These are phyloP conservation scores for Suillus brevipes DNA, from an alignment of 768 basidiomycete genomes.

Conservation along the genomic window DNA sequence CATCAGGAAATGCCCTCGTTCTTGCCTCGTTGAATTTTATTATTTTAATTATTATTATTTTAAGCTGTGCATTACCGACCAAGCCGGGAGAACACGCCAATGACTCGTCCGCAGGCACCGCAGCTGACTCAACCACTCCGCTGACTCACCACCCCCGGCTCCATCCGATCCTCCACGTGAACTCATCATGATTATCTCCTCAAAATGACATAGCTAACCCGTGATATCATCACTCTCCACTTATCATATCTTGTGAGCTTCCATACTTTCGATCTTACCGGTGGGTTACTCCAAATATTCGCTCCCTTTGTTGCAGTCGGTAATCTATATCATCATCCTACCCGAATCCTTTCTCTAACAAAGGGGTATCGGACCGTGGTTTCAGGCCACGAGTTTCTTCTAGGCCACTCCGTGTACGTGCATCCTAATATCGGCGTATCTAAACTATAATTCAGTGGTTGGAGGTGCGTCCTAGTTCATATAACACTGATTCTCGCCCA, in stretches of 20 bases:
- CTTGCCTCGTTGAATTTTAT: conserved; percentile 20
- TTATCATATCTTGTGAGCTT: too few species aligned
- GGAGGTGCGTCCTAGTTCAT: neutral
- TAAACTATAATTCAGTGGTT: neutral
- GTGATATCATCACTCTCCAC: neutral
- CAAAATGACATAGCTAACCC: neutral
- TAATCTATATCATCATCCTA: neutral
- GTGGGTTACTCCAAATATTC: neutral
- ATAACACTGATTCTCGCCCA: neutral
- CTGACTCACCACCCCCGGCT: conserved; percentile 19
- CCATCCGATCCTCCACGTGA: conserved; percentile 9
- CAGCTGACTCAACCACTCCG: conserved; percentile 18
- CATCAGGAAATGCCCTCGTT: conserved; percentile 20
- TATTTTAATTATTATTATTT: neutral
- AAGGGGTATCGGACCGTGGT: neutral
- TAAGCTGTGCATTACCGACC: neutral
- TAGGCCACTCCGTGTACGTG: neutral
- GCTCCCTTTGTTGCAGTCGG: neutral
- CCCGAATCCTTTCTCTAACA: neutral
- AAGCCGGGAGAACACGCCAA: neutral
- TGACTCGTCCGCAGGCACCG: conserved; percentile 10
- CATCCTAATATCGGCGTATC: neutral
- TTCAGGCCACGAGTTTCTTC: neutral
- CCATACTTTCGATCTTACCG: neutral
- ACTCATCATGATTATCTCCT: neutral